Percentiles rank a stretch among this genome's conserved stretches.
Conservation (phyloP, 1,284 basidiomycete genomes). For the Puccinia triticina region DNA sequence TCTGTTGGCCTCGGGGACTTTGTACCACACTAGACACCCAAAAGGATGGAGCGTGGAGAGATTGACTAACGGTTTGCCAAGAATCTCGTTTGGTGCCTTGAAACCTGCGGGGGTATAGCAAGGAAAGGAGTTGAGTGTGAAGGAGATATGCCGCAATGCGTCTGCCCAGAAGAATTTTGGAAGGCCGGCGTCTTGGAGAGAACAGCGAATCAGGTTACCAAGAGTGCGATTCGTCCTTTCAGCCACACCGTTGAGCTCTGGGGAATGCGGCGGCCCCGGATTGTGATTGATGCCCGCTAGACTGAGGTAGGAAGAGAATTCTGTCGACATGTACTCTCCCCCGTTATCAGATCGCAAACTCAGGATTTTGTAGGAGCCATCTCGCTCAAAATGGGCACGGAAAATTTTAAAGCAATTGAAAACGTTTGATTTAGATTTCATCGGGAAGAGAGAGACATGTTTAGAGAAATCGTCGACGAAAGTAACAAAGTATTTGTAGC, state of each 20-base stretch:
- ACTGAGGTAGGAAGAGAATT: not conserved
- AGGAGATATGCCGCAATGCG: not conserved
- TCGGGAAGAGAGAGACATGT: not conserved
- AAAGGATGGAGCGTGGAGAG: not conserved
- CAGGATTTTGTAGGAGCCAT: constrained; percentile 49
- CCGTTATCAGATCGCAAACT: not conserved
- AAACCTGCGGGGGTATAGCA: constrained; percentile 11
- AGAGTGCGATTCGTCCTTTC: not conserved
- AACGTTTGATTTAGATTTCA: not conserved
- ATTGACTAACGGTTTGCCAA: not conserved
- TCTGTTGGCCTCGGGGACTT: not conserved
- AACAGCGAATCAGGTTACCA: not conserved
- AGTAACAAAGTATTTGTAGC: not conserved
- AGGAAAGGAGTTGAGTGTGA: not conserved
- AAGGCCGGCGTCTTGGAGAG: not conserved
- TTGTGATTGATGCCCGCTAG: not conserved
- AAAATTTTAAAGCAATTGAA: constrained; percentile 58
- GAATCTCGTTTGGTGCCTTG: not conserved
- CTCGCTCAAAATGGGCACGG: constrained; percentile 56
- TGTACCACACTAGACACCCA: not conserved
- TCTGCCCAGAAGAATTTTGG: constrained; percentile 11
- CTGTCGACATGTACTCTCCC: not conserved
- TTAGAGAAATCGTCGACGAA: not conserved
- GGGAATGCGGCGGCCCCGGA: constrained; percentile 11
- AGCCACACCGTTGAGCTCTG: not conserved